These are phyloP conservation scores for Clathrospora elynae DNA, from an alignment of 2,329 filamentous ascomycete species.

Conservation along the genomic window DNA sequence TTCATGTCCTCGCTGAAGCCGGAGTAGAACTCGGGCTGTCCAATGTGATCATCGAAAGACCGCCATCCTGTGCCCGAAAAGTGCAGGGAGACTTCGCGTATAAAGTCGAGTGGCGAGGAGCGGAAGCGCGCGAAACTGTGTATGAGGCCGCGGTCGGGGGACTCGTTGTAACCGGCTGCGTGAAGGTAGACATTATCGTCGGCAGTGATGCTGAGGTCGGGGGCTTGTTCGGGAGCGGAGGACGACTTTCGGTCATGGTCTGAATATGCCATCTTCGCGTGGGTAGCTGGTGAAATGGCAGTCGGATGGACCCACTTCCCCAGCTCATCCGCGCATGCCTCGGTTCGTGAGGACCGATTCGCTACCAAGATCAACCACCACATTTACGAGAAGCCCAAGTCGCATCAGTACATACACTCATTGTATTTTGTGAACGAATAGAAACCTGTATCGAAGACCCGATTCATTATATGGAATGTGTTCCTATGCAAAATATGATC, in stretches of 20 bases:
- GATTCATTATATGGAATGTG: too few relatives aligned
- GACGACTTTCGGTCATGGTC: conserved; percentile 21
- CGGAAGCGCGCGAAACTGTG: conserved; percentile 88
- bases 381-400: too few relatives aligned
- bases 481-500: too few relatives aligned
- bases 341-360: conserved; percentile 9
- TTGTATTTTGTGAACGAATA: too few relatives aligned
- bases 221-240: conserved; percentile 40
- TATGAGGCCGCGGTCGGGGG: conserved; percentile 70
- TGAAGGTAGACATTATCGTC: conserved; percentile 54
- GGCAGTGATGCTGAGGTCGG: conserved; percentile 54
- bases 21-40: conserved; percentile 89
- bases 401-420: too few relatives aligned
- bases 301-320: conserved; percentile 18
- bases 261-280: conserved; percentile 21
- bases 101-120: conserved; percentile 73
- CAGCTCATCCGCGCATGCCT: conserved; percentile 18
- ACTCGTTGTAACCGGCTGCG: conserved; percentile 50
- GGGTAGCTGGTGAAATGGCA: neutral
- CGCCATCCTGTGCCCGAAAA: conserved; percentile 95
- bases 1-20: conserved; percentile 94
- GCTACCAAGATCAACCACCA: too few relatives aligned
- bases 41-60: conserved; percentile 86
- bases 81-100: conserved; percentile 91
- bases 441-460: too few relatives aligned